Evolutionary conservation across 371 early-diverging fungal species (phyloP).

Genomic region (Lichtheimia corymbifera): DNA sequence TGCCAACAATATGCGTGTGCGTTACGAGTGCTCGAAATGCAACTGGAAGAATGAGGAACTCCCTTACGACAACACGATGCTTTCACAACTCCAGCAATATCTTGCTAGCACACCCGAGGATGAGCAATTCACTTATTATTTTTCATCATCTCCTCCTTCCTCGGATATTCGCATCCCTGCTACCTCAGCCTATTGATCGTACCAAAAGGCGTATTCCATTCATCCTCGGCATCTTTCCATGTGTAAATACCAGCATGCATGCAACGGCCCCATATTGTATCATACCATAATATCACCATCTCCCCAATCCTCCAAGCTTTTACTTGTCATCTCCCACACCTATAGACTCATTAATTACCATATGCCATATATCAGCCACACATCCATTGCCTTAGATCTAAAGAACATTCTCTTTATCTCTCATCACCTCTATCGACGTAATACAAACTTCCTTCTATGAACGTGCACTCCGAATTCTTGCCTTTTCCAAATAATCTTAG

Average conservation of each 20-base stretch:
- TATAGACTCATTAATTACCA: neutral
- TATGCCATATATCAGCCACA: neutral
- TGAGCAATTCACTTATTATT: slow-evolving; percentile 20
- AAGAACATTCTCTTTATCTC: neutral
- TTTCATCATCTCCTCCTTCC: slow-evolving; percentile 14
- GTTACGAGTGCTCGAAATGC: slow-evolving; percentile 47
- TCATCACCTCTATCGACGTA: neutral
- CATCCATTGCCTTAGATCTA: neutral
- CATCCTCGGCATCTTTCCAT: neutral
- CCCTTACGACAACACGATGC: slow-evolving; percentile 22
- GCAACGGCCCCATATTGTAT: neutral
- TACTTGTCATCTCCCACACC: neutral
- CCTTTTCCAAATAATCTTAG: no score
- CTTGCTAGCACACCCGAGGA: slow-evolving; percentile 17
- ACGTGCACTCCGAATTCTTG: neutral
- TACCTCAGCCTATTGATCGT: slow-evolving; percentile 4
- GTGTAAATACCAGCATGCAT: slow-evolving; percentile 1
- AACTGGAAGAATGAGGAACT: slow-evolving; percentile 40
- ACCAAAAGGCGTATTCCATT: neutral
- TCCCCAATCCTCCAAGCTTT: neutral
- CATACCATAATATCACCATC: neutral
- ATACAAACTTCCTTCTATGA: neutral
- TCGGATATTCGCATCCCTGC: slow-evolving; percentile 9
- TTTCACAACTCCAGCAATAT: slow-evolving; percentile 15
- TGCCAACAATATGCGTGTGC: slow-evolving; percentile 39